Evolutionary conservation across 768 basidiomycete genomes (phyloP).

Genomic region (Coprinopsis sp.): DNA sequence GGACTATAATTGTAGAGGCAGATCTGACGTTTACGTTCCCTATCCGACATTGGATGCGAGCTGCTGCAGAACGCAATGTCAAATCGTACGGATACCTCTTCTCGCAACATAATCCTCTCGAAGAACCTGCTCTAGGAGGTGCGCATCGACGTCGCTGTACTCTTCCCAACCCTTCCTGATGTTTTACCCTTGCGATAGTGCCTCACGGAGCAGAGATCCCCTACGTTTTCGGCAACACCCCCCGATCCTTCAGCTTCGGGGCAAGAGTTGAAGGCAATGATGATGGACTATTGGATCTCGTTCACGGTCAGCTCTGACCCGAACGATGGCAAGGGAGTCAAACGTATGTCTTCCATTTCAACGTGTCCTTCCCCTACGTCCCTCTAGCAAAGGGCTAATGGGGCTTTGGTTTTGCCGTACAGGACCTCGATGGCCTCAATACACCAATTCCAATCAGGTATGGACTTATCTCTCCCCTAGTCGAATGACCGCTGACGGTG

Average conservation of each 20-base stretch:
- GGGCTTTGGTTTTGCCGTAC: neutral
- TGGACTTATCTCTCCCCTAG: too few relatives aligned
- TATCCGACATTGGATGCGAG: slow-evolving; percentile 36
- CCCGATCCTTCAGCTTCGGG: slow-evolving; percentile 16
- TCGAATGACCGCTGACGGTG: slow-evolving; percentile 13
- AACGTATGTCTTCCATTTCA: slow-evolving; percentile 20
- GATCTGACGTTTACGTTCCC: slow-evolving; percentile 37
- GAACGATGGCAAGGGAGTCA: slow-evolving; percentile 32
- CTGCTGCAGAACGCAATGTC: slow-evolving; percentile 32
- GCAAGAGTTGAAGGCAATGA: slow-evolving; percentile 23
- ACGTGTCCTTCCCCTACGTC: neutral
- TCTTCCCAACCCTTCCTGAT: neutral
- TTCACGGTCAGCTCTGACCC: slow-evolving; percentile 35
- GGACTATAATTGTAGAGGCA: slow-evolving; percentile 25
- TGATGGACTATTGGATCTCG: slow-evolving; percentile 41
- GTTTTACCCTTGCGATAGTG: slow-evolving; percentile 17
- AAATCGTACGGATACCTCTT: slow-evolving; percentile 41
- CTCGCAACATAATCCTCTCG: slow-evolving; percentile 30
- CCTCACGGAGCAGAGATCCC: slow-evolving; percentile 28
- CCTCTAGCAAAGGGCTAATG: neutral
- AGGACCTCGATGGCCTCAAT: slow-evolving; percentile 29
- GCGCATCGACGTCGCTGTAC: too few relatives aligned
- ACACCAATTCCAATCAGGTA: slow-evolving; percentile 14
- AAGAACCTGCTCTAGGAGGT: slow-evolving; percentile 27
- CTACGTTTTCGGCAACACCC: slow-evolving; percentile 32